Percentiles rank a stretch among this genome's conserved stretches.
Evolutionary conservation across 306 rosid species (phyloP).

Genomic region (Casuarina equisetifolia): DNA sequence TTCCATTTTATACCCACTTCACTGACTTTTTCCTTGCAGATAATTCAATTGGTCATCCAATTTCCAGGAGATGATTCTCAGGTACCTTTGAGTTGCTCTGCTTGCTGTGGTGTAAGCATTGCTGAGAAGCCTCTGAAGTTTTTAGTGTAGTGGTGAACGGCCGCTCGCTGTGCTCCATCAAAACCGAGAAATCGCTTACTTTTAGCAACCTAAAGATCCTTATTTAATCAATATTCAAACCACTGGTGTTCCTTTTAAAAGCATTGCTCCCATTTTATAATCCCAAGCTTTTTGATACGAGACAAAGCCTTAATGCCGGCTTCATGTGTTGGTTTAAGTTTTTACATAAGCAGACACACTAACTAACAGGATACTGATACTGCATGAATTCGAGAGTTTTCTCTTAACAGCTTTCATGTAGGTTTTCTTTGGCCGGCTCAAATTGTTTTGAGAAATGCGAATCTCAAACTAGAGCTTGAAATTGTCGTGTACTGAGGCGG

Average conservation of each 20-base stretch:
- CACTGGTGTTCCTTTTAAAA: background rate
- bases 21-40: too few species aligned
- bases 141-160: conserved; percentile 62
- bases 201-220: background rate
- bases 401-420: background rate
- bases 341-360: conserved; percentile 25
- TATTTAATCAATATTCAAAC: background rate
- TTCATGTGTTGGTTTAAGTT: conserved; percentile 25
- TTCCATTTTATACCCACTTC: background rate
- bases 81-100: conserved; percentile 52
- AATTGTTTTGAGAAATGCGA: conserved; percentile 13
- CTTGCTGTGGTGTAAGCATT: conserved; percentile 61
- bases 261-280: conserved; percentile 37
- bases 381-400: too few species aligned
- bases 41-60: background rate
- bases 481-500: background rate
- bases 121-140: conserved; percentile 76
- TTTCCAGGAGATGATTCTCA: background rate
- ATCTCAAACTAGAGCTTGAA: background rate
- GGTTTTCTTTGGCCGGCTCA: background rate
- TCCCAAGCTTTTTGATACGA: background rate
- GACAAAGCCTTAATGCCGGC: conserved; percentile 38
- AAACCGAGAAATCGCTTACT: conserved; percentile 31
- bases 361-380: background rate
- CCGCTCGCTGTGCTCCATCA: conserved; percentile 40